These are phyloP conservation scores for Fusarium paranaense DNA, from an alignment of 2,329 filamentous ascomycete genomes.

Conservation along the genomic window DNA sequence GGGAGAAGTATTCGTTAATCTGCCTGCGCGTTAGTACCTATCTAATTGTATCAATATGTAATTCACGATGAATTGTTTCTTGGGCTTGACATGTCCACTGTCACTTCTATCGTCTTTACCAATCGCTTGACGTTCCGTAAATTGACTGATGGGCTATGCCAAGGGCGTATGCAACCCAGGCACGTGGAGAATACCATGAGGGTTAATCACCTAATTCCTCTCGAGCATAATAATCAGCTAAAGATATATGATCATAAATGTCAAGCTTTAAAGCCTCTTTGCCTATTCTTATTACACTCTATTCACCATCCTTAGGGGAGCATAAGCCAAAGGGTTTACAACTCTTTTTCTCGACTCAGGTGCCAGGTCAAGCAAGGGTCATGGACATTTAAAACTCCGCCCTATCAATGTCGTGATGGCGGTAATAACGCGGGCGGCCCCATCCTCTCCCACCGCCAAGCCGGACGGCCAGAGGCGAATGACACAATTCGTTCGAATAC, in stretches of 20 bases:
- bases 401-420: slow-evolving; percentile 19
- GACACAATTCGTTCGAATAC: slow-evolving; percentile 2
- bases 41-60: slow-evolving; percentile 31
- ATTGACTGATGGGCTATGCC: neutral
- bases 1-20: slow-evolving; percentile 23
- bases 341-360: neutral
- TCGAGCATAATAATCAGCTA: neutral
- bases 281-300: neutral
- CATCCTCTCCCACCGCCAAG: slow-evolving; percentile 15
- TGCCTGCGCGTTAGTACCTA: slow-evolving; percentile 6
- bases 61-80: slow-evolving; percentile 13
- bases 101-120: neutral
- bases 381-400: slow-evolving; percentile 36
- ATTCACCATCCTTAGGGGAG: neutral
- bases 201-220: neutral
- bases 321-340: neutral
- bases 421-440: slow-evolving; percentile 39
- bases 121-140: neutral
- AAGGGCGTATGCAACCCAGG: neutral
- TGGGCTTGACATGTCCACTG: neutral
- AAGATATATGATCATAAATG: neutral
- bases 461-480: slow-evolving; percentile 14
- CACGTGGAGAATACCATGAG: neutral
- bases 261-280: neutral
- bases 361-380: neutral